Conservation (phyloP, 2,329 filamentous ascomycete species). For the Pestalotiopsis fici region DNA sequence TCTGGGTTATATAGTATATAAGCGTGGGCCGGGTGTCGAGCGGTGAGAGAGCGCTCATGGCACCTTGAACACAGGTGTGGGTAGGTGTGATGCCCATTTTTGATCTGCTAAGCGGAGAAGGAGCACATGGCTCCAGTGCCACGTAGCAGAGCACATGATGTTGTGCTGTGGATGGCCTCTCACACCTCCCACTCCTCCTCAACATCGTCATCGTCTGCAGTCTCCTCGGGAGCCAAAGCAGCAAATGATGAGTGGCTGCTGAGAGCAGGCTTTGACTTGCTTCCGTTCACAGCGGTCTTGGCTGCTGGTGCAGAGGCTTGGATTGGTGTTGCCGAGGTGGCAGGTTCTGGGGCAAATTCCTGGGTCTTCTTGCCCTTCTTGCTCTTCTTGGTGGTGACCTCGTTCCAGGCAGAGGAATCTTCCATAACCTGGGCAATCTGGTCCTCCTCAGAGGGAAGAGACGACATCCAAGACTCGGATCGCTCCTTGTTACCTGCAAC, state of each 20-base stretch:
- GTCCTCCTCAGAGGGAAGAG: conserved; percentile 62
- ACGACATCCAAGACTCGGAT: conserved; percentile 47
- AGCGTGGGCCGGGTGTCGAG: background rate
- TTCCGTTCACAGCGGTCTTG: conserved; percentile 23
- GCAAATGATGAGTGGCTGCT: conserved; percentile 34
- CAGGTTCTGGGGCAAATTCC: conserved; percentile 40
- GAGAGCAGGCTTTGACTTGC: conserved; percentile 30
- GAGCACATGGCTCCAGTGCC: background rate
- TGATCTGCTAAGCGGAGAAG: background rate
- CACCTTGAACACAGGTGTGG: background rate
- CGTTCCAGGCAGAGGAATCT: conserved; percentile 56
- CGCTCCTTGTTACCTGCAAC: conserved; percentile 31
- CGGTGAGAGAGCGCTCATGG: background rate
- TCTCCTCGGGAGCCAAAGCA: conserved; percentile 31
- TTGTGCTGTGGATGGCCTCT: conserved; percentile 6
- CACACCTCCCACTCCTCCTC: conserved; percentile 36
- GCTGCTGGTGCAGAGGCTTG: conserved; percentile 17
- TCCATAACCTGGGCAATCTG: conserved; percentile 57
- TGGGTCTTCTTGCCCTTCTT: conserved; percentile 41
- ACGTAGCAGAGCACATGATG: background rate
- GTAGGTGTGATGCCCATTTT: background rate
- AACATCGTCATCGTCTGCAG: conserved; percentile 28
- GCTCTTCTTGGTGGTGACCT: conserved; percentile 48
- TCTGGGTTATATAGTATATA: background rate
- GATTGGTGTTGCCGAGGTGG: conserved; percentile 24